phyloP scores from a whole-genome alignment of 495 filamentous ascomycete species.

The Paragyromitra xinjiangensis region DNA sequence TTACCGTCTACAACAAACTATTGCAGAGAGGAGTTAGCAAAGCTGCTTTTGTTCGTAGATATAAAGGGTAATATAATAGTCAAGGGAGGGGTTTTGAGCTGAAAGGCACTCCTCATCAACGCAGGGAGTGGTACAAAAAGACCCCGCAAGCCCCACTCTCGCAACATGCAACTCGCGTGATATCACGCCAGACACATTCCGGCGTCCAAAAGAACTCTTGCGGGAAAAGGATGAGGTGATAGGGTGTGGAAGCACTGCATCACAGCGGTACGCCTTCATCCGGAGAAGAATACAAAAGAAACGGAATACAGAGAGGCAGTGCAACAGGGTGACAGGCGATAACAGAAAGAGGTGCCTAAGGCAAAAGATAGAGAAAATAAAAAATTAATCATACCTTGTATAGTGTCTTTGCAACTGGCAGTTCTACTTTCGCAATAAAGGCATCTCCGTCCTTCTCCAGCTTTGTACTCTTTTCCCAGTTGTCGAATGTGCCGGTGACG shows the following conservation, averaged over 20 bases:
- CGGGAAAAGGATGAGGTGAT: neutral
- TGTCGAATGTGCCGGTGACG: constrained; percentile 95
- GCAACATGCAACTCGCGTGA: constrained; percentile 6
- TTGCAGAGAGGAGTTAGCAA: constrained; percentile 36
- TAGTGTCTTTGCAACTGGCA: constrained; percentile 75
- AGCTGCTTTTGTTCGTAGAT: constrained; percentile 8
- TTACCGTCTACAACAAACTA: constrained; percentile 90
- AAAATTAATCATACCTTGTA: constrained; percentile 67
- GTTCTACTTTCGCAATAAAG: constrained; percentile 80
- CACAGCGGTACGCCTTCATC: neutral
- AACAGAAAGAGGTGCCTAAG: neutral
- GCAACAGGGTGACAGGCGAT: neutral
- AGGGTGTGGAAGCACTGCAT: neutral
- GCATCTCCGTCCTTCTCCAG: constrained; percentile 73
- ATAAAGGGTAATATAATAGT: constrained; percentile 16
- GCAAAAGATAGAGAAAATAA: constrained; percentile 8
- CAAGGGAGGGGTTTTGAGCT: neutral
- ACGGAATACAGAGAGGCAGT: constrained; percentile 8
- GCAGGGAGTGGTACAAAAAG: constrained; percentile 8
- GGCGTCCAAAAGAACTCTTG: neutral
- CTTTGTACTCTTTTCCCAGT: constrained; percentile 86
- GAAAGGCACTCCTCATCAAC: neutral
- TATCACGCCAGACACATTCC: constrained; percentile 18
- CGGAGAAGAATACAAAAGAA: neutral
- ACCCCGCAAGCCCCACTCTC: constrained; percentile 16